Base-by-base conservation (phyloP, 1,284 basidiomycete genomes). In the Abortiporus biennis region DNA sequence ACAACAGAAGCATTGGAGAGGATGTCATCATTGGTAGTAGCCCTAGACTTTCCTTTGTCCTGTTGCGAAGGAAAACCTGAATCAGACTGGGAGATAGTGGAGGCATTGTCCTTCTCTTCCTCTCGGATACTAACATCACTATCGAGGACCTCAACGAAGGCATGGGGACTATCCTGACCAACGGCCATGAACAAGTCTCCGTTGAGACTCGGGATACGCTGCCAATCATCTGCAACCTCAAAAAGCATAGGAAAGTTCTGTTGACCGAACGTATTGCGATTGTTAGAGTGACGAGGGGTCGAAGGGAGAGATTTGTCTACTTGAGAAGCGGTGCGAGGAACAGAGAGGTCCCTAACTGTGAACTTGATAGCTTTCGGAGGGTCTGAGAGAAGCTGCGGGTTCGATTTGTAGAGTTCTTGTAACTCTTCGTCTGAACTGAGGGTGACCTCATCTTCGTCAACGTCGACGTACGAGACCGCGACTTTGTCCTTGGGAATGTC, bases 161-260 rank as follows among this genome's bases (percentile, higher is more conserved):
- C 81, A 59, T 82, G 80, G 4, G 76, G 72, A 36, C 65, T 68
- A 37, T 54, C 48, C 29, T 37, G 38, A 11, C 40, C 50, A 12
- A 42, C 21, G 25, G 41, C 42, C 19, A 35, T 38, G 24, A 33
- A 29, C 41, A 55, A 50, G 15, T 54, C 40, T 20, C 40, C 37
- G 1, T 40, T 51, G 11, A 64, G 46, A 13, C 61, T 58, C 17
- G 70, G 63, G 23, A 73, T 56, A 38, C 63, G 65, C 52, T 84
- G 76, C 84, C 84, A 87, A 23, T 80, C 82, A 36, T 78, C 77
- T 17, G 80, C 80, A 27, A 77, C 73, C 31, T 79, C 78, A 47
- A 79, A 74, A 27, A 69, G 54, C 43, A 69, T 50, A 17, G 57
- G 57, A 20, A 50, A 50, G 29, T 47, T 47, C 15, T 44, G 50